A percentile compares a stretch with the other conserved stretches of the same genome.
Conservation (phyloP, 352 stramenopile genomes). For the Aphanomyces stellatus region DNA sequence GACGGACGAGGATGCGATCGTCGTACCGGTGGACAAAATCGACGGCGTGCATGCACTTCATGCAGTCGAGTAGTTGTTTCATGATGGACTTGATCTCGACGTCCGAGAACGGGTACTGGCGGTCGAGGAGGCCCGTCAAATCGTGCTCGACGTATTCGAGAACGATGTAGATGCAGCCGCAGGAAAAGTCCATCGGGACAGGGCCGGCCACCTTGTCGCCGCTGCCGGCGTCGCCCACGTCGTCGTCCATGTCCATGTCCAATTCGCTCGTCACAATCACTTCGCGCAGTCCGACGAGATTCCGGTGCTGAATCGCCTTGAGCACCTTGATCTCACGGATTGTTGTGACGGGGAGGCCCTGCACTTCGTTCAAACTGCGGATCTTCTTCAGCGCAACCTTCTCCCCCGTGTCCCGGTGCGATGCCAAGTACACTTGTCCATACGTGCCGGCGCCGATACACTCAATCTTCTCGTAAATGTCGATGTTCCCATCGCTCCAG, state of each 20-base stretch:
- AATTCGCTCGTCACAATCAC: constrained; percentile 88
- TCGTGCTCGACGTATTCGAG: constrained; percentile 86
- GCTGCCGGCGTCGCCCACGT: constrained; percentile 9
- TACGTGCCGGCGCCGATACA: constrained; percentile 87
- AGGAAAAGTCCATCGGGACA: constrained; percentile 46
- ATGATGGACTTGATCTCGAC: constrained; percentile 83
- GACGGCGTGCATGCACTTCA: constrained; percentile 82
- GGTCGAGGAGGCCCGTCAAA: constrained; percentile 79
- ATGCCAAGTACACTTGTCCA: constrained; percentile 84
- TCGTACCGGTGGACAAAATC: constrained; percentile 79
- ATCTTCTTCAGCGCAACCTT: constrained; percentile 90
- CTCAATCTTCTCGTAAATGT: constrained; percentile 84
- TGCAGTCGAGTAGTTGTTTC: constrained; percentile 77
- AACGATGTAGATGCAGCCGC: constrained; percentile 82
- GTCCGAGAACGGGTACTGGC: constrained; percentile 79
- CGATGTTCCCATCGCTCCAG: constrained; percentile 38
- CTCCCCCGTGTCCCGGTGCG: constrained; percentile 73
- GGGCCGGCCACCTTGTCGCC: neutral
- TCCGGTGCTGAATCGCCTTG: constrained; percentile 92
- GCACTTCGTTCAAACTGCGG: constrained; percentile 83
- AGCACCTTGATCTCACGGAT: constrained; percentile 99
- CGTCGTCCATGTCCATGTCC: constrained; percentile 41
- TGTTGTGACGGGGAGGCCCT: constrained; percentile 86
- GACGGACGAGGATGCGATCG: neutral
- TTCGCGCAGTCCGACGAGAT: constrained; percentile 94